Conservation (phyloP, 163 green algal species). For the Prototheca wickerhamii region DNA sequence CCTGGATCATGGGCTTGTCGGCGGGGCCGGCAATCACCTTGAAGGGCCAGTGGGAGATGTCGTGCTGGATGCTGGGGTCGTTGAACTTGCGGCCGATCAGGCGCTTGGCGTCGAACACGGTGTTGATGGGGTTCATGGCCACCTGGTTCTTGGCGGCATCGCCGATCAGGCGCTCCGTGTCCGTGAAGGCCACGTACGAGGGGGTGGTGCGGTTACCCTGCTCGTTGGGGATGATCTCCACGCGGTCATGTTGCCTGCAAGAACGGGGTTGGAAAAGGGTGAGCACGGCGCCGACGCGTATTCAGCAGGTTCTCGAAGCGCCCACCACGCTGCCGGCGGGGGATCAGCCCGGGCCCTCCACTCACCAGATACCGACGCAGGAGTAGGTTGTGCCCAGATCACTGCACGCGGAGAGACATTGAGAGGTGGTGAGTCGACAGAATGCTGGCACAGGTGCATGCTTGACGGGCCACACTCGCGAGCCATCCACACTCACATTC, state of each 20-base stretch:
- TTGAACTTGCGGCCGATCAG: slow-evolving; percentile 79
- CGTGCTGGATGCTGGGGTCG: slow-evolving; percentile 53
- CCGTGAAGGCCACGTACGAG: slow-evolving; percentile 77
- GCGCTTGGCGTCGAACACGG: slow-evolving; percentile 81
- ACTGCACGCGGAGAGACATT: slow-evolving; percentile 50
- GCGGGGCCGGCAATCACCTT: slow-evolving; percentile 55
- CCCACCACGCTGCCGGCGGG: too few relatives aligned
- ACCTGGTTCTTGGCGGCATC: slow-evolving; percentile 97
- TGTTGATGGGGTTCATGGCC: slow-evolving; percentile 82
- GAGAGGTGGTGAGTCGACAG: too few relatives aligned
- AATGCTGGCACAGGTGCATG: too few relatives aligned
- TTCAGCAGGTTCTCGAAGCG: not conserved
- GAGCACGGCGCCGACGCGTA: too few relatives aligned
- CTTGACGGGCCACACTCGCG: too few relatives aligned
- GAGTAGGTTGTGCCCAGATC: slow-evolving; percentile 69
- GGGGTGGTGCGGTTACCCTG: slow-evolving; percentile 72
- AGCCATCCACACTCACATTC: slow-evolving; percentile 5
- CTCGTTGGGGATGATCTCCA: slow-evolving; percentile 53
- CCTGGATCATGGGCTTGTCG: slow-evolving; percentile 75
- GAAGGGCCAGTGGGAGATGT: slow-evolving; percentile 81
- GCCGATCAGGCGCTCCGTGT: slow-evolving; percentile 78
- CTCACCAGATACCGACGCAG: slow-evolving; percentile 27
- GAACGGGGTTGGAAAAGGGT: not conserved
- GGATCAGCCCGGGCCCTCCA: not conserved
- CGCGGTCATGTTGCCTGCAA: slow-evolving; percentile 56